Evolutionary conservation across 2,329 filamentous ascomycete genomes (phyloP), one percentile per base, ranked within the genome.

Genomic region (Monosporascus sp.): DNA sequence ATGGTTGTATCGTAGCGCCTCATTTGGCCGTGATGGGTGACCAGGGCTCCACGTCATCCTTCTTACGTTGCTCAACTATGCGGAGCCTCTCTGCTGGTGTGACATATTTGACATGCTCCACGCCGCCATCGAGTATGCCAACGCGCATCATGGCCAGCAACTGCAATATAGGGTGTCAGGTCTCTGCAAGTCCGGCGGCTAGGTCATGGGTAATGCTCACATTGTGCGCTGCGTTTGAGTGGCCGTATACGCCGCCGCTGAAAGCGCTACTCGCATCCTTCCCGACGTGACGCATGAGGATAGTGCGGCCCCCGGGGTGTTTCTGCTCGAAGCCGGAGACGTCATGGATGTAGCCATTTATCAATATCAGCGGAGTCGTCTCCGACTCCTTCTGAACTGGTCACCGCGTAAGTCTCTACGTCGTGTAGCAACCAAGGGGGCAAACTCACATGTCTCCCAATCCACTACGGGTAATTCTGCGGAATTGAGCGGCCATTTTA

Each of bases 71-170:
- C 45, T 47, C 45, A 16, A 47, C 22, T 9, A 47, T 27, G 3
- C 45, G 45, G 24, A 47, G 45, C 24, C 22, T 27, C 24, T 47
- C 9, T 7, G 45, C 45, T 17, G 45, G 45, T 14, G 45, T 47
- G 24, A 47, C 7, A 17, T 27, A 27, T 14, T 47, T 47, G 45
- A 47, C 22, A 19, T 47, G 45, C 45, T 47, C 45, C 9, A 47
- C 45, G 22, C 45, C 45, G 22, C 45, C 45, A 19, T 47, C 45
- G 17, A 47, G 45, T 16, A 47, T 24, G 22, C 45, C 45, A 24
- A 47, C 45, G 24, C 45, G 45, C 45, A 47, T 47, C 45, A 47
- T 47, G 22, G 45, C 45, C n/a, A 47, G 45, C 45, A 27, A 27
- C 45, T 47, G 45, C n/a, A 20, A 22, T 31, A 31, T 14, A 31